phyloP scores from a whole-genome alignment of 352 stramenopile genomes.

The Phytophthora meadii region DNA sequence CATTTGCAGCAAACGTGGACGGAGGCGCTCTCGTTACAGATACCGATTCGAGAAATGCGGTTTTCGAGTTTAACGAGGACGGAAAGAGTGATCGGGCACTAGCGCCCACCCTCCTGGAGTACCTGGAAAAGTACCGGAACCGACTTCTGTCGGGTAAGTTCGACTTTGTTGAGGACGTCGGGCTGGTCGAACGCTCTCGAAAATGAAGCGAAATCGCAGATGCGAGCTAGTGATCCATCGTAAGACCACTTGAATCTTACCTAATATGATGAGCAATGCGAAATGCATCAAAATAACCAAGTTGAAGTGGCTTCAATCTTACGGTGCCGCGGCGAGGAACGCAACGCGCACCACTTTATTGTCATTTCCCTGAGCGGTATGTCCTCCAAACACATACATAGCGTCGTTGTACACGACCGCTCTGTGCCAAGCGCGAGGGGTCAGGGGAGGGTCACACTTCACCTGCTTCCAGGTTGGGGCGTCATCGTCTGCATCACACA shows the following conservation, averaged over 20 bases:
- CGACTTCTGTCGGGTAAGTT: slow-evolving; percentile 81
- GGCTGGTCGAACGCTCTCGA: slow-evolving; percentile 75
- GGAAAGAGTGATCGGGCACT: slow-evolving; percentile 55
- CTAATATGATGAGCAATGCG: too few relatives aligned
- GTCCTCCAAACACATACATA: slow-evolving; percentile 67
- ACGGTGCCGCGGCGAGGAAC: slow-evolving; percentile 9
- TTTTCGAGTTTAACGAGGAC: slow-evolving; percentile 77
- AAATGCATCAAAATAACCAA: too few relatives aligned
- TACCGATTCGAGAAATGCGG: slow-evolving; percentile 53
- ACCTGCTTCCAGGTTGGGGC: slow-evolving; percentile 56
- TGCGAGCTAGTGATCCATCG: too few relatives aligned
- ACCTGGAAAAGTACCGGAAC: slow-evolving; percentile 84
- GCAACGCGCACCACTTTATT: slow-evolving; percentile 48
- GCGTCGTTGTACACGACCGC: slow-evolving; percentile 44
- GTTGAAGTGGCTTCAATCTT: not conserved
- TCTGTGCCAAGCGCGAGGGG: slow-evolving; percentile 62
- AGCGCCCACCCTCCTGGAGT: slow-evolving; percentile 64
- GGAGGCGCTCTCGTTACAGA: slow-evolving; percentile 72
- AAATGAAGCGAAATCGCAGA: slow-evolving; percentile 40
- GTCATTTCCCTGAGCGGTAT: slow-evolving; percentile 54
- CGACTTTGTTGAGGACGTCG: slow-evolving; percentile 86
- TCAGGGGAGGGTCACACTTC: slow-evolving; percentile 48
- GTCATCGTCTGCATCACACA: slow-evolving; percentile 28
- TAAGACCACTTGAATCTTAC: too few relatives aligned
- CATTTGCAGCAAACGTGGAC: slow-evolving; percentile 79